A percentile compares a stretch with the other conserved stretches of the same genome.
phyloP scores from a whole-genome alignment of 2,329 filamentous ascomycete genomes.

The Talaromyces atroroseus region DNA sequence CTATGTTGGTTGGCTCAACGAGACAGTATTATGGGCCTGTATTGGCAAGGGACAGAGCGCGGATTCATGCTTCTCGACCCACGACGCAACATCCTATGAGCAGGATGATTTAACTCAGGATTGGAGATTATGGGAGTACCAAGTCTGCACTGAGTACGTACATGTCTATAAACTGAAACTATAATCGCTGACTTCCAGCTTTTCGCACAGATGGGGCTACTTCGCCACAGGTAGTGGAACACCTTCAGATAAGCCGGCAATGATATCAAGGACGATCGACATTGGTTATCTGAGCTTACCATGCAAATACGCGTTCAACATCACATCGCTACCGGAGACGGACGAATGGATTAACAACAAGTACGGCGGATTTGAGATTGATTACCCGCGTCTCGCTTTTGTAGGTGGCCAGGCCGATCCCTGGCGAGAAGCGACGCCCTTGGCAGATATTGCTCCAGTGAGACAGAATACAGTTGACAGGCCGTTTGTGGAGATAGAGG shows the following conservation, averaged over 20 bases:
- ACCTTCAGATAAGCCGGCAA: conserved; percentile 57
- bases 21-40: conserved; percentile 39
- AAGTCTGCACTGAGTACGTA: conserved; percentile 46
- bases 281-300: conserved; percentile 57
- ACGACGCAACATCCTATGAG: conserved; percentile 45
- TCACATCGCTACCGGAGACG: conserved; percentile 58
- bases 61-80: conserved; percentile 48
- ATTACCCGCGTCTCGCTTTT: conserved; percentile 68
- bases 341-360: conserved; percentile 61
- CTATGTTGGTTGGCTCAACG: conserved; percentile 51
- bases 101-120: conserved; percentile 38
- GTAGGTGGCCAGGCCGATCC: conserved; percentile 75
- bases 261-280: conserved; percentile 66
- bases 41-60: conserved; percentile 32
- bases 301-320: conserved; percentile 66
- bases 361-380: conserved; percentile 67
- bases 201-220: conserved; percentile 62
- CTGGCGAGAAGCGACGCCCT: conserved; percentile 69
- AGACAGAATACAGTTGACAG: conserved; percentile 57
- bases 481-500: conserved; percentile 64
- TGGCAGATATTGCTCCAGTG: conserved; percentile 57
- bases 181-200: background rate
- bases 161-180: background rate
- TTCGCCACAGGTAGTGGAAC: conserved; percentile 67
- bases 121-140: conserved; percentile 55